A percentile compares a stretch with the other conserved stretches of the same genome.
phyloP scores from a whole-genome alignment of 345 rosid species.

The Anastatica hierochuntica region DNA sequence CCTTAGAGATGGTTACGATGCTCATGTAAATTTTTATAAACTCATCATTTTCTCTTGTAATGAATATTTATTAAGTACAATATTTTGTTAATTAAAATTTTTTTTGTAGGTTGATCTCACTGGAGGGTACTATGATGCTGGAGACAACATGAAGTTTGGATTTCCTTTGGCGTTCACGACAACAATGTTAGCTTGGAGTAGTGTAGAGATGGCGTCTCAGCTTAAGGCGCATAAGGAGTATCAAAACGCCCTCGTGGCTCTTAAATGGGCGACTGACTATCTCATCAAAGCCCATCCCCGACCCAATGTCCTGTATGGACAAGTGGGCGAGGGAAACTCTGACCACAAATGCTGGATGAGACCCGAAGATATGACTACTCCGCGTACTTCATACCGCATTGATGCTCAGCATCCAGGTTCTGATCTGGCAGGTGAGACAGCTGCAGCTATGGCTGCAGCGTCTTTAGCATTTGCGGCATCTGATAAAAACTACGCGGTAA shows the following conservation, averaged over 20 bases:
- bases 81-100: no score
- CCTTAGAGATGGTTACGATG: constrained; percentile 45
- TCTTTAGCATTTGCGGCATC: constrained; percentile 35
- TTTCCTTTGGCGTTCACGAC: constrained; percentile 71
- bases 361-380: constrained; percentile 72
- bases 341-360: constrained; percentile 69
- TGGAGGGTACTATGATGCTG: constrained; percentile 76
- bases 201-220: constrained; percentile 37
- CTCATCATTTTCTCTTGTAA: no score
- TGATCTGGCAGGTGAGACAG: constrained; percentile 57
- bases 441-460: constrained; percentile 64
- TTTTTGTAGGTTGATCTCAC: constrained; percentile 35
- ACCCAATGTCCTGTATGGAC: constrained; percentile 39
- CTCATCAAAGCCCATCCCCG: constrained; percentile 52
- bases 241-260: constrained; percentile 32
- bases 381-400: constrained; percentile 33
- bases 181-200: constrained; percentile 65
- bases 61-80: no score
- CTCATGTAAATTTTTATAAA: constrained; percentile 7
- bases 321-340: constrained; percentile 49
- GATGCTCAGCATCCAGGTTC: constrained; percentile 48
- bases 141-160: constrained; percentile 75
- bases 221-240: constrained; percentile 29
- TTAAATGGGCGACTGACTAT: constrained; percentile 67
- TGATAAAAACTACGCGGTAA: constrained; percentile 28